Evolutionary conservation across 441 rosid genomes (phyloP).

Genomic region (Gossypium gossypioides): DNA sequence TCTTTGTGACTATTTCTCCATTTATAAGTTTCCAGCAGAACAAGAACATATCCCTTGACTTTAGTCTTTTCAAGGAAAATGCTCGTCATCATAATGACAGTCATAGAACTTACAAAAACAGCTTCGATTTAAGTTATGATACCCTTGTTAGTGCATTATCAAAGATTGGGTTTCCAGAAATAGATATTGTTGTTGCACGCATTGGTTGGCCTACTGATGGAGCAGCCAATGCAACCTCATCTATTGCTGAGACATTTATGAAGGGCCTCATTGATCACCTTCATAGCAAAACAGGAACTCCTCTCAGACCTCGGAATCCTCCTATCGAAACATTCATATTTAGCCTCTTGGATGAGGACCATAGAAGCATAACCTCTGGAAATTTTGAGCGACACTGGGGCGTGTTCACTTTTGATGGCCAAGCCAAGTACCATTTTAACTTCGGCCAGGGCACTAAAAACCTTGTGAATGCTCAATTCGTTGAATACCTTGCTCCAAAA

Average conservation of each 20-base stretch:
- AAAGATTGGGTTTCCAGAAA: slow-evolving; percentile 47
- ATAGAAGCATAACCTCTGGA: slow-evolving; percentile 41
- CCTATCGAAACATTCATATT: slow-evolving; percentile 53
- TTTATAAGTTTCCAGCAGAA: slow-evolving; percentile 43
- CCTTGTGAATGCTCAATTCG: slow-evolving; percentile 51
- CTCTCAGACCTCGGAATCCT: slow-evolving; percentile 43
- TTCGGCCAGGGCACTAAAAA: slow-evolving; percentile 46
- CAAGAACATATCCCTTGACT: slow-evolving; percentile 64
- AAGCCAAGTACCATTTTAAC: slow-evolving; percentile 57
- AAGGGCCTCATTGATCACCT: slow-evolving; percentile 55
- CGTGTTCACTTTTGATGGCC: slow-evolving; percentile 80
- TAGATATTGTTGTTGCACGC: slow-evolving; percentile 49
- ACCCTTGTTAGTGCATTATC: slow-evolving; percentile 54
- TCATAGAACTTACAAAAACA: slow-evolving; percentile 51
- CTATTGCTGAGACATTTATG: slow-evolving; percentile 47
- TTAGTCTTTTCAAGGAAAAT: slow-evolving; percentile 53
- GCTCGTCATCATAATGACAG: slow-evolving; percentile 42
- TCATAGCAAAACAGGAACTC: slow-evolving; percentile 47
- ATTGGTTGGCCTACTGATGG: slow-evolving; percentile 97
- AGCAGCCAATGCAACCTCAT: slow-evolving; percentile 52
- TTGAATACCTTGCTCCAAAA: slow-evolving; percentile 57
- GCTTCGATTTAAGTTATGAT: slow-evolving; percentile 65
- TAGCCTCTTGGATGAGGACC: slow-evolving; percentile 72
- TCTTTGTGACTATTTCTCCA: slow-evolving; percentile 60
- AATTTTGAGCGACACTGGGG: slow-evolving; percentile 89